A percentile compares a stretch with the other conserved stretches of the same genome.
These are phyloP conservation scores for Mycosphaerella sp. DNA, from an alignment of 2,329 filamentous ascomycete genomes.

Conservation along the genomic window DNA sequence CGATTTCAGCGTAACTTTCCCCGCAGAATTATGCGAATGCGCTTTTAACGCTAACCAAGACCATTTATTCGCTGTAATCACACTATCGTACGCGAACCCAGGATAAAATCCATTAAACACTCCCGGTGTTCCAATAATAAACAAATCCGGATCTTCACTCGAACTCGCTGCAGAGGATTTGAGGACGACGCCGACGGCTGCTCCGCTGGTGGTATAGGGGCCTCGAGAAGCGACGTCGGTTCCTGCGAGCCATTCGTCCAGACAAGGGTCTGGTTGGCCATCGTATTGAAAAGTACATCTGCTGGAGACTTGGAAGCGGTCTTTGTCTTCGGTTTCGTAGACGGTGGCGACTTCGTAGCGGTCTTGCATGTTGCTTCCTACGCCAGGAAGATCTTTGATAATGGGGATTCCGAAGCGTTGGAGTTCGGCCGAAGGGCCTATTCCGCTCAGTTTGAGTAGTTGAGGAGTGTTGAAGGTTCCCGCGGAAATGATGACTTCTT, in stretches of 20 bases:
- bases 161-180: constrained; percentile 35
- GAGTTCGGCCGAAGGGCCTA: constrained; percentile 52
- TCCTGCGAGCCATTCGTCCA: constrained; percentile 39
- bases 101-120: constrained; percentile 53
- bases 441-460: constrained; percentile 58
- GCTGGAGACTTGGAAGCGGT: constrained; percentile 35
- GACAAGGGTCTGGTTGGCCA: constrained; percentile 36
- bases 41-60: constrained; percentile 53
- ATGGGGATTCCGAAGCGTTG: constrained; percentile 48
- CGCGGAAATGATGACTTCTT: constrained; percentile 43
- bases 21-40: constrained; percentile 55
- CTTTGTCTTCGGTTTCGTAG: constrained; percentile 38
- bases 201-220: constrained; percentile 46
- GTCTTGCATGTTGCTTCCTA: constrained; percentile 60
- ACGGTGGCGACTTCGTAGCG: constrained; percentile 51
- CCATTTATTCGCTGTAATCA: constrained; percentile 41
- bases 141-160: constrained; percentile 47
- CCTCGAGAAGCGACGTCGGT: constrained; percentile 35
- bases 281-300: constrained; percentile 35
- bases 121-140: constrained; percentile 50
- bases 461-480: constrained; percentile 60
- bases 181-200: constrained; percentile 45
- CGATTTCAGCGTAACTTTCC: constrained; percentile 55
- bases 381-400: constrained; percentile 52
- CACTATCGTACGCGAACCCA: constrained; percentile 44